Base-by-base conservation (phyloP, 163 green algal genomes). In the Prototheca cutis region DNA sequence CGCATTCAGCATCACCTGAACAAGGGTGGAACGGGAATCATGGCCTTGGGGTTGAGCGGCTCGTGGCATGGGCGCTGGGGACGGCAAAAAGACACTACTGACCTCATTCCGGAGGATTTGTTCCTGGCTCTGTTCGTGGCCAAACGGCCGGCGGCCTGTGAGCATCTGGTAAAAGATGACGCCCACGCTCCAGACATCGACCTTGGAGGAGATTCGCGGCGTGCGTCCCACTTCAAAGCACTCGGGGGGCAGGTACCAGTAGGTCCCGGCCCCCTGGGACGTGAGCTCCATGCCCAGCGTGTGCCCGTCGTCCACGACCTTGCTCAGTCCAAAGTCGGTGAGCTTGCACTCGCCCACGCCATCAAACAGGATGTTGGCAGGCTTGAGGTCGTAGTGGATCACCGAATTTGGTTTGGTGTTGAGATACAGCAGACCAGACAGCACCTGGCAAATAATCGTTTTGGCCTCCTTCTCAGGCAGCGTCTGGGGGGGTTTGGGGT, bases 331-430 rank as follows among this genome's bases (percentile, higher is more conserved):
- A 76, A 94, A 94, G 59, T 94, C 86, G 61, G 91, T 95, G 63
- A 98, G 88, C 66, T 96, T 95, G 70, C 84, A 84, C 59, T 81
- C 68, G 1, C 91, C 91, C 36, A 82, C 57, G 10, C 30, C 48
- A 67, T 95, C 83, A 68, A 98, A 96, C 63, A 98, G 75, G 36
- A 97, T 93, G 80, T 98, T 98, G 60, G 83, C 91, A 0, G 90
- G 90, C 78, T 97, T 97, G 23, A 96, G 77, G 68, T 96, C 89
- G 62, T 94, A 95, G 75, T 96, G 89, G 62, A 98, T 96, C 56
- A 98, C 74, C 21, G 79, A 76, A 6, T 66, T 51, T 6, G 42
- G 58, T 32, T 74, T 72, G n/a, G 65, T 62, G 66, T 87, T 88
- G 27, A 96, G 68, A 73, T 97, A 93, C 17, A 63, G 67, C 25